Base-by-base conservation (phyloP, 768 basidiomycete genomes). In the Tylopilus plumbeoviolaceoides region DNA sequence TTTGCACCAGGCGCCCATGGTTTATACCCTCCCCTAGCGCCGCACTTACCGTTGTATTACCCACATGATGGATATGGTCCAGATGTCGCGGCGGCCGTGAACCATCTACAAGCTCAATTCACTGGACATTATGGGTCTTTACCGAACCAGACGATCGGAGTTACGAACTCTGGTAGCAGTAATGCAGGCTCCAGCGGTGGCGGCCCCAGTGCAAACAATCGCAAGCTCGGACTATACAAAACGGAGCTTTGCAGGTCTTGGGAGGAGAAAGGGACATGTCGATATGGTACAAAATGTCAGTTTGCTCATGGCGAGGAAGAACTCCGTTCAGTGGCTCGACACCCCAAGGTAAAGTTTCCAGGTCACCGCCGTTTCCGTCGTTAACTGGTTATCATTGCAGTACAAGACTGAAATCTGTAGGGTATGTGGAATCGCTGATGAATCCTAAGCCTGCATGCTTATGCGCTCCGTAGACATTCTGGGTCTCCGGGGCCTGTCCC, bases 401-500 rank as follows among this genome's bases (percentile, higher is more conserved):
- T 94, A 94, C 72, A 95, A 95, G 72, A 94, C 92, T 10, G 91
- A 95, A 70, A 91, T 94, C 59, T 95, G 91, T 69, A 83, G 91
- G 74, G 89, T 91, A 62, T 58, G 83, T 71, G 7, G 21, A 15
- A 36, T 41, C 7, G 17, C 44, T 7, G 8, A 40, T 38, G 8
- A 15, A 25, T 30, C 47, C 47, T 28, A 33, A 25, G 5, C 6
- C 21, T 7, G 21, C 33, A 49, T 58, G 33, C 53, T 59, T 17
- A 36, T 17, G 35, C 7, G 35, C 17, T 53, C 23, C 36, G 10
- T 61, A 91, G 85, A 94, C 91, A 8, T 94, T 94, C 76, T 94
- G 91, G 89, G 87, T 93, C 12, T 92, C 91, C 44, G 91, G 91
- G 25, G 91, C 91, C 17, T 94, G 91, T 65, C 91, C 91, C 0